Evolutionary conservation across 2,329 filamentous ascomycete genomes (phyloP), one percentile per base, ranked within the genome.

Genomic region (Colletotrichum cuscutae): DNA sequence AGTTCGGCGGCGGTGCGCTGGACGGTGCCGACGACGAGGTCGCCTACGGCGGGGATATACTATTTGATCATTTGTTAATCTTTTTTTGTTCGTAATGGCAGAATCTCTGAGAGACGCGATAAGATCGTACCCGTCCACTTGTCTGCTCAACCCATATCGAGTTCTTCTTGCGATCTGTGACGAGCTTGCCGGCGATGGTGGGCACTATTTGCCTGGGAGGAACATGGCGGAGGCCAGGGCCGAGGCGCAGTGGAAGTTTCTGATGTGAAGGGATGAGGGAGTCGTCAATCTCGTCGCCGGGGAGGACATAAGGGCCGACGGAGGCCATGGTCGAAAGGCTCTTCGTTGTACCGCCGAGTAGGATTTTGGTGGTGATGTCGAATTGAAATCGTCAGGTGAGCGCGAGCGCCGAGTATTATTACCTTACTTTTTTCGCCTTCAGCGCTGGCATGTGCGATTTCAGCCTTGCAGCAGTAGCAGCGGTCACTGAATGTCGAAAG

Each of bases 11-110:
- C 89, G 68, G 91, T 92, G 81, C 92, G 93, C 79, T 94, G 90
- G 77, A 98, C 88, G 76, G 94, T 95, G 72, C 94, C 95, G 79
- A 99, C 94, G 76, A 98, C 92, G 60, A 97, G 90, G 82, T 99
- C 97, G 79, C 93, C 92, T n/a, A 89, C 85, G 22, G 91, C 88
- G 13, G 97, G 95, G 46, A 91, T 87, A 80, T 98, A 99, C 90
- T 97, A 65, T 49, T 22, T 78, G 22, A 81, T 57, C 2, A 19
- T 26, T 24, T 8, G 9, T 49, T 24, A 80, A 76, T 75, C 80
- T 85, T 75, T 80, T 86, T 71, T 32, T 60, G 32, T 9, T 1
- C 2, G 11, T n/a, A 7, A 24, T 8, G 13, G 26, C 37, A 35
- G 9, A 7, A 13, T n/a, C 19, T 19, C 11, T 59, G n/a, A n/a